A percentile compares a stretch with the other conserved stretches of the same genome.
phyloP scores from a whole-genome alignment of 1,284 basidiomycete genomes.

The Pseudozyma pruni region DNA sequence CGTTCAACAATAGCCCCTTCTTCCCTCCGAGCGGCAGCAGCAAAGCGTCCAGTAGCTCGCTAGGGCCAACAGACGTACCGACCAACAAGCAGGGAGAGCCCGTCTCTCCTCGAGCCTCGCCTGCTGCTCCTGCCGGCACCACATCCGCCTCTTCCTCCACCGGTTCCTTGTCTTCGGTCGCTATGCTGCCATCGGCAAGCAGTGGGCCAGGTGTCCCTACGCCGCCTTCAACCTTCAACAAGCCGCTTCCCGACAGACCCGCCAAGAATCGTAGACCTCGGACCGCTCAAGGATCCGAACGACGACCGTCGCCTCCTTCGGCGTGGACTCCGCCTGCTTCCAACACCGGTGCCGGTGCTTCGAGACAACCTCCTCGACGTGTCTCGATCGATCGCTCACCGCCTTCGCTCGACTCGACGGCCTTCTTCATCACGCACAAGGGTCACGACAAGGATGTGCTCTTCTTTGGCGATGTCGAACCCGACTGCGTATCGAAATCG shows the following conservation, averaged over 20 bases:
- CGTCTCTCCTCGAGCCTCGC: slow-evolving; percentile 34
- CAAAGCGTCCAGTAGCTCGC: slow-evolving; percentile 15
- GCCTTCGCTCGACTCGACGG: slow-evolving; percentile 59
- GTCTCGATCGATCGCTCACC: slow-evolving; percentile 46
- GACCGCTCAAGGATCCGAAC: slow-evolving; percentile 54
- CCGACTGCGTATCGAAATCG: slow-evolving; percentile 54
- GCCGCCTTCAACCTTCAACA: not conserved
- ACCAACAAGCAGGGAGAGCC: slow-evolving; percentile 22
- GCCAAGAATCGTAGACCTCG: slow-evolving; percentile 41
- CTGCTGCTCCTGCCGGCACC: slow-evolving; percentile 8
- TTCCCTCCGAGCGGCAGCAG: slow-evolving; percentile 4
- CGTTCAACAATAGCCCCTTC: slow-evolving; percentile 46
- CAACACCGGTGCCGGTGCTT: not conserved
- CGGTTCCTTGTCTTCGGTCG: slow-evolving; percentile 9
- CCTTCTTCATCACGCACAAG: slow-evolving; percentile 62
- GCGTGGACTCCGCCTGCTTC: slow-evolving; percentile 25
- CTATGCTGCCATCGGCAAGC: slow-evolving; percentile 17
- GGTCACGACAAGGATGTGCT: slow-evolving; percentile 59
- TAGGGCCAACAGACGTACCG: slow-evolving; percentile 13
- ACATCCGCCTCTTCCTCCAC: slow-evolving; percentile 11
- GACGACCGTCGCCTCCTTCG: slow-evolving; percentile 31
- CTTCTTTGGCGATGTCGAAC: slow-evolving; percentile 66
- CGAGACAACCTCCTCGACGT: slow-evolving; percentile 31
- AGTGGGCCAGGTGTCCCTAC: slow-evolving; percentile 14
- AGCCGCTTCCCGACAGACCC: slow-evolving; percentile 14